Percentiles rank a stretch among this genome's conserved stretches.
Evolutionary conservation across 331 rosid species (phyloP).

Genomic region (Saraca asoca): DNA sequence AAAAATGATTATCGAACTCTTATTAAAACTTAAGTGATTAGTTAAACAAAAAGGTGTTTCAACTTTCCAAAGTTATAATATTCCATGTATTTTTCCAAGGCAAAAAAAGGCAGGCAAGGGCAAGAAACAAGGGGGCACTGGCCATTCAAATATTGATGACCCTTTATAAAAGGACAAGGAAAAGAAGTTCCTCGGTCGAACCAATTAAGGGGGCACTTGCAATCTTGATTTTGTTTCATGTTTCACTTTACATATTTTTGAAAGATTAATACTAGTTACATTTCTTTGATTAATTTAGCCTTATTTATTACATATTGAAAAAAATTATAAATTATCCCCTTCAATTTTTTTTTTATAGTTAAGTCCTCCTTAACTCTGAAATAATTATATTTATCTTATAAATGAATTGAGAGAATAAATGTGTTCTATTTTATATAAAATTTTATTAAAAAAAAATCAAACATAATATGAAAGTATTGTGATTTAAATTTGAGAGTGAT

Average conservation of each 20-base stretch:
- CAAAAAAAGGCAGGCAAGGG: conserved; percentile 32
- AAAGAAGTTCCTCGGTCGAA: conserved; percentile 50
- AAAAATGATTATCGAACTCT: not conserved
- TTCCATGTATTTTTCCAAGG: conserved; percentile 35
- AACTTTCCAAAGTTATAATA: conserved; percentile 36
- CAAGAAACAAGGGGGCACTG: conserved; percentile 48
- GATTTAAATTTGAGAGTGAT: too few relatives aligned
- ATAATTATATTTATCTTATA: too few relatives aligned
- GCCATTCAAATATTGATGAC: conserved; percentile 41
- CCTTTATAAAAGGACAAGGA: conserved; percentile 47
- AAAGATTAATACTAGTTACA: too few relatives aligned
- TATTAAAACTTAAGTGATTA: conserved; percentile 3
- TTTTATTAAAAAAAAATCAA: too few relatives aligned
- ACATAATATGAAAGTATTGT: too few relatives aligned
- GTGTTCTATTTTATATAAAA: too few relatives aligned
- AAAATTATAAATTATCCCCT: too few relatives aligned
- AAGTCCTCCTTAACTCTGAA: too few relatives aligned
- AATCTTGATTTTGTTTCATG: conserved; percentile 42
- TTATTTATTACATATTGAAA: too few relatives aligned
- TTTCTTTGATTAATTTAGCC: too few relatives aligned
- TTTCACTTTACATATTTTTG: conserved; percentile 30
- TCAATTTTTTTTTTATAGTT: too few relatives aligned
- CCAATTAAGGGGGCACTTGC: conserved; percentile 47
- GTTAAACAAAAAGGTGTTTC: conserved; percentile 37
- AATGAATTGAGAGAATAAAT: too few relatives aligned